These are phyloP conservation scores for Aspergillus sergii DNA, from an alignment of 2,329 filamentous ascomycete genomes.

Conservation along the genomic window DNA sequence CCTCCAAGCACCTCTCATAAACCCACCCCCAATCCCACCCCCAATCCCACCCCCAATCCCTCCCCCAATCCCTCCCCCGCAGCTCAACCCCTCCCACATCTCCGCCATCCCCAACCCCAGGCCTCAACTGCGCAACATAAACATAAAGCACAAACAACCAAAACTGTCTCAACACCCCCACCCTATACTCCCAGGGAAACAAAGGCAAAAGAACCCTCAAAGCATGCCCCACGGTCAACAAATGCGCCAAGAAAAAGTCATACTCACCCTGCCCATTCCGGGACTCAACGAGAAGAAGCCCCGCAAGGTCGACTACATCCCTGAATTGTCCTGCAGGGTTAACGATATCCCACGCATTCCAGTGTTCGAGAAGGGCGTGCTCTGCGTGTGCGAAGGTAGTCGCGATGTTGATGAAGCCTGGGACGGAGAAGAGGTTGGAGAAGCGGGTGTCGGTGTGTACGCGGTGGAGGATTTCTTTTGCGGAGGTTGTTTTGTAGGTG, in stretches of 20 bases:
- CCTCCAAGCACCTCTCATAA: neutral
- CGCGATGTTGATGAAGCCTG: neutral
- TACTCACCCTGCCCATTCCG: neutral
- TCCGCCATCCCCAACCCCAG: neutral
- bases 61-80: neutral
- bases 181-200: neutral
- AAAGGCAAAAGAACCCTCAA: neutral
- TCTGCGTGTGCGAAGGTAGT: neutral
- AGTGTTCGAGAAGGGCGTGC: neutral
- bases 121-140: neutral
- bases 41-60: neutral
- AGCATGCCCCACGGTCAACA: neutral
- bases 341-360: neutral
- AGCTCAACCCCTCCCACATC: neutral
- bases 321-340: neutral
- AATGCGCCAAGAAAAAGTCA: neutral
- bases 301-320: neutral
- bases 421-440: neutral
- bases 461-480: neutral
- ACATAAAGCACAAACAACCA: neutral
- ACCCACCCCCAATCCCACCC: neutral
- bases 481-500: constrained; percentile 6
- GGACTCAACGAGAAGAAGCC: neutral
- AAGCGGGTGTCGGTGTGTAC: neutral
- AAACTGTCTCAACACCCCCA: neutral